Evolutionary conservation across 2,329 filamentous ascomycete genomes (phyloP), one percentile per base, ranked within the genome.

Genomic region (Colletotrichum melonis): DNA sequence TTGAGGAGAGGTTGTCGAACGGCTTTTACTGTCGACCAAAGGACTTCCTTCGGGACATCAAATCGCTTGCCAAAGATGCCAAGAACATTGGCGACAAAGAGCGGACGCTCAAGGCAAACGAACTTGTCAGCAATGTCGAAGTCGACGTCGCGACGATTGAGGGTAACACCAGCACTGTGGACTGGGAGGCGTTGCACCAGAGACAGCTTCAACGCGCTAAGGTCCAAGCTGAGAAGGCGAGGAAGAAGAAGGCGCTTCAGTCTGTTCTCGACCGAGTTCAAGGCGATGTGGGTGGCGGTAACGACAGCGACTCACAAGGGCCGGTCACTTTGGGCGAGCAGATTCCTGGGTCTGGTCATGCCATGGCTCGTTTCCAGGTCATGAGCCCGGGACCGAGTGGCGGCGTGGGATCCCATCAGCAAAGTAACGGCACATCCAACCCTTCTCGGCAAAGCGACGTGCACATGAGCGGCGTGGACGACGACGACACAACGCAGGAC

Each of bases 1-100:
- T 99, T 66, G 97, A 99, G 84, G 95, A 98, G 81, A 92, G 97
- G n/a, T 87, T 99, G 42, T 97, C 95, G 5, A 98, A 99, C 81
- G 97, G 97, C 5, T 99, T 95, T 83, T 99, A 99, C 83, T 94
- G 95, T 77, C 91, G 95, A 12, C 94, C 95, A 0, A 92, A 92
- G 78, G 96, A 98, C 80, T 99, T 98, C 80, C 84, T 97, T 63
- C 92, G 92, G 54, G 97, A 99, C 80, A 94, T 98, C 78, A 94
- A 93, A 80, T 90, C 92, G 46, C 86, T 99, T 5, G 92, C 93
- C 26, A 96, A 94, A 80, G 97, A 99, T 83, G 92, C 95, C 12
- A 94, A 92, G 80, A 92, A 91, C 12, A 89, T 92, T 71, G 94
- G 93, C n/a, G 96, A 98, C 78, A 91, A 92, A 77, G 93, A 97